Evolutionary conservation across 352 stramenopile genomes (phyloP).

Genomic region (Phytophthora hibernalis): DNA sequence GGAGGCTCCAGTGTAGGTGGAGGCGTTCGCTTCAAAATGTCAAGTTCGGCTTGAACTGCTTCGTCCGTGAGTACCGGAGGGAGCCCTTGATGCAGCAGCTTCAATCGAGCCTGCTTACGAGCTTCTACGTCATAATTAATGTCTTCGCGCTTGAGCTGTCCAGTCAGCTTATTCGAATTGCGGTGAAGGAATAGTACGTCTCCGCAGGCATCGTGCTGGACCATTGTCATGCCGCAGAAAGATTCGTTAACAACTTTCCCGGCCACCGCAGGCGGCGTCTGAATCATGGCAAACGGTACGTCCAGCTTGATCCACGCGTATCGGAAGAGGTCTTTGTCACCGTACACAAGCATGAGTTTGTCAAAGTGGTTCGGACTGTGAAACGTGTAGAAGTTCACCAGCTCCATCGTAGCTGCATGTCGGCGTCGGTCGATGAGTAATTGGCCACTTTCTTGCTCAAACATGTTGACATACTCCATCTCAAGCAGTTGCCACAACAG

Average conservation of each 20-base stretch:
- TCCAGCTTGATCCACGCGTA: conserved; percentile 60
- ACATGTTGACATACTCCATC: conserved; percentile 62
- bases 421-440: conserved; percentile 53
- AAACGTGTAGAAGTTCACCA: conserved; percentile 54
- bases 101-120: conserved; percentile 25
- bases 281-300: conserved; percentile 53
- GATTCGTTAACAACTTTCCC: conserved; percentile 42
- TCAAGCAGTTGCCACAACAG: conserved; percentile 61
- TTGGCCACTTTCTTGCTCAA: conserved; percentile 73
- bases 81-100: conserved; percentile 18
- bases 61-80: conserved; percentile 10
- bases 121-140: conserved; percentile 35
- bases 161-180: conserved; percentile 53
- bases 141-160: conserved; percentile 27
- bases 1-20: conserved; percentile 24
- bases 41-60: conserved; percentile 24
- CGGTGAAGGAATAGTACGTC: conserved; percentile 57
- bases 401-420: conserved; percentile 36
- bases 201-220: conserved; percentile 44
- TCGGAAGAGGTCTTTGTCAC: conserved; percentile 68
- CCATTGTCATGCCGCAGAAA: conserved; percentile 66
- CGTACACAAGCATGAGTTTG: conserved; percentile 50
- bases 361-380: conserved; percentile 44
- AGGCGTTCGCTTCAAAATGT: conserved; percentile 23
- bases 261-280: conserved; percentile 44